phyloP scores from a whole-genome alignment of 2,329 filamentous ascomycete species.

The Fusarium lateritium region DNA sequence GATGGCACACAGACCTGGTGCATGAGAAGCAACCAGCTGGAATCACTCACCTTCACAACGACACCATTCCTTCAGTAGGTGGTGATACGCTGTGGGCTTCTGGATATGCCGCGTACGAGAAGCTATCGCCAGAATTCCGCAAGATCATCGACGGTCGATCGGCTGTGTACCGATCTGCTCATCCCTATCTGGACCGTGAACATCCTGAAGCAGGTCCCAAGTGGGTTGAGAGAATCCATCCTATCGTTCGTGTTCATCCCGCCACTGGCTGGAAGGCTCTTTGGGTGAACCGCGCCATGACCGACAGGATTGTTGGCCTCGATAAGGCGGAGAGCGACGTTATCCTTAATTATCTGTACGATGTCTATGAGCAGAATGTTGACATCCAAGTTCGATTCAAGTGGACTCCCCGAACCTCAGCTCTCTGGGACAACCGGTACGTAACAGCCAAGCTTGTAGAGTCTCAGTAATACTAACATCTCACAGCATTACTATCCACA shows the following conservation, averaged over 20 bases:
- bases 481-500: slow-evolving; percentile 77
- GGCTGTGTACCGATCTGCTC: slow-evolving; percentile 76
- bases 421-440: slow-evolving; percentile 79
- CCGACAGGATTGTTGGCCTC: slow-evolving; percentile 76
- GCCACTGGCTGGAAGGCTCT: slow-evolving; percentile 82
- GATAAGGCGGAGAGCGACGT: slow-evolving; percentile 78
- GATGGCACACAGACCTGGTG: slow-evolving; percentile 80
- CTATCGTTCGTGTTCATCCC: slow-evolving; percentile 78
- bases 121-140: slow-evolving; percentile 78
- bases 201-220: slow-evolving; percentile 73
- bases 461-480: neutral
- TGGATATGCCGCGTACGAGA: slow-evolving; percentile 80
- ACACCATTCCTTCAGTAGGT: slow-evolving; percentile 74
- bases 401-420: slow-evolving; percentile 77
- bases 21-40: slow-evolving; percentile 80
- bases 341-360: slow-evolving; percentile 75
- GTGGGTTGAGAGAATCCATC: slow-evolving; percentile 76
- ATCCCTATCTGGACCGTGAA: slow-evolving; percentile 76
- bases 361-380: slow-evolving; percentile 78
- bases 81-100: slow-evolving; percentile 82
- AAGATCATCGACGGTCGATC: slow-evolving; percentile 77
- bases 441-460: slow-evolving; percentile 23
- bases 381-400: slow-evolving; percentile 81
- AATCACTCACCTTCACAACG: slow-evolving; percentile 79
- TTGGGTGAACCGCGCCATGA: slow-evolving; percentile 80